Evolutionary conservation across 345 rosid genomes (phyloP).

Genomic region (Salix udensis): DNA sequence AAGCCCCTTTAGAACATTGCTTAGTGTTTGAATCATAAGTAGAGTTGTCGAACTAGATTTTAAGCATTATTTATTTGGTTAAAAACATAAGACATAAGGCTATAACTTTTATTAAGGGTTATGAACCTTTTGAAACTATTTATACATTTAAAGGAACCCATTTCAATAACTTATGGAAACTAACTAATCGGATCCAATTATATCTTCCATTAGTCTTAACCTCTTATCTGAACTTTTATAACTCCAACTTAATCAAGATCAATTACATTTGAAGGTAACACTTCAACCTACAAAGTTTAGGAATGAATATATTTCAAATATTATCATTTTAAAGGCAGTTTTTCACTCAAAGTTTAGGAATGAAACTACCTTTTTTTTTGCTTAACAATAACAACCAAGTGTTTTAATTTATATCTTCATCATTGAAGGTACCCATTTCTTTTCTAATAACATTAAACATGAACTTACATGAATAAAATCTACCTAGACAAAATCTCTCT

Average conservation of each 20-base stretch:
- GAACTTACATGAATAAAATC: neutral
- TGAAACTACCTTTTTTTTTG: too few relatives aligned
- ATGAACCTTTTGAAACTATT: rapidly evolving
- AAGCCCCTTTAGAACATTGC: neutral
- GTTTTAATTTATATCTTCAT: too few relatives aligned
- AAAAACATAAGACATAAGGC: neutral
- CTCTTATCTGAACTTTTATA: too few relatives aligned
- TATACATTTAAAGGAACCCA: neutral
- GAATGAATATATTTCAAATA: neutral
- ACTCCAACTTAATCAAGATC: rapidly evolving
- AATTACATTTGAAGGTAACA: neutral
- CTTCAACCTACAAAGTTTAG: neutral
- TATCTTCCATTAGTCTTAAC: too few relatives aligned
- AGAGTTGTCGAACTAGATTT: neutral
- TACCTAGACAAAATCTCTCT: neutral
- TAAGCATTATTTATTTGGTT: neutral
- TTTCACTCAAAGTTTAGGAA: rapidly evolving
- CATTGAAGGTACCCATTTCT: neutral
- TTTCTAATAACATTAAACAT: neutral
- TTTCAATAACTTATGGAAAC: too few relatives aligned
- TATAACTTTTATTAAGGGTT: neutral
- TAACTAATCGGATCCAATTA: rapidly evolving
- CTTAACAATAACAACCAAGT: too few relatives aligned
- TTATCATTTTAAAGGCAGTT: neutral
- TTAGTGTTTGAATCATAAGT: neutral